Evolutionary conservation across 2,329 filamentous ascomycete species (phyloP), one percentile per base, ranked within the genome.

Genomic region (Cladosporium sp.): DNA sequence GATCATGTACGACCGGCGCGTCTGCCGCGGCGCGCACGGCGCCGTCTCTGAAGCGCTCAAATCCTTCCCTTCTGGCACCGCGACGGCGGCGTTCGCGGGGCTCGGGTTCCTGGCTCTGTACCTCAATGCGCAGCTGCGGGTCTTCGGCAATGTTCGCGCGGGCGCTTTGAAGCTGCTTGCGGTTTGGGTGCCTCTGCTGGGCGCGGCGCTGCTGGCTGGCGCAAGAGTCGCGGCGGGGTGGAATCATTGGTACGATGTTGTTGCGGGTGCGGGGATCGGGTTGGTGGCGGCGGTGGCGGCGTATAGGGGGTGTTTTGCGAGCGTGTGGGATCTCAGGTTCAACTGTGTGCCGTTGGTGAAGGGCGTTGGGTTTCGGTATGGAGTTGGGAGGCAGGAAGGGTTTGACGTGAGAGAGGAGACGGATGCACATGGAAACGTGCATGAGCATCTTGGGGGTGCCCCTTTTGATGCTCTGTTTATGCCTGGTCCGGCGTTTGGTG

Each of bases 61-160:
- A 63, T 84, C 81, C 0, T 84, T 90, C 68, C 86, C 86, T 0
- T 85, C 81, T 1, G 87, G 87, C 1, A 86, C 90, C 68, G 83
- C 83, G 4, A 87, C 85, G 0, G 85, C 85, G 1, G 85, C 84
- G 0, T 89, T 88, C 54, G 84, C 83, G 0, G 85, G 84, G 4
- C 85, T 87, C 60, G 76, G 87, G 18, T 89, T 80, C 64, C 71
- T 89, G 2, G 85, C 78, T 59, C 73, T 89, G 1, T 90, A 89
- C 71, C 78, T 90, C 42, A 89, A 89, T 67, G 86, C 84, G 44
- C 89, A 89, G 72, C 76, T 90, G 59, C 89, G 89, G 75, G 79
- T 88, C 52, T 88, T 83, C 61, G 73, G 80, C 57, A 85, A 87
- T 72, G 85, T 86, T 65, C 85, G 88, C 63, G 81, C 86, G 0